phyloP scores from a whole-genome alignment of 2,329 filamentous ascomycete genomes.

The Pseudogymnoascus sp. region DNA sequence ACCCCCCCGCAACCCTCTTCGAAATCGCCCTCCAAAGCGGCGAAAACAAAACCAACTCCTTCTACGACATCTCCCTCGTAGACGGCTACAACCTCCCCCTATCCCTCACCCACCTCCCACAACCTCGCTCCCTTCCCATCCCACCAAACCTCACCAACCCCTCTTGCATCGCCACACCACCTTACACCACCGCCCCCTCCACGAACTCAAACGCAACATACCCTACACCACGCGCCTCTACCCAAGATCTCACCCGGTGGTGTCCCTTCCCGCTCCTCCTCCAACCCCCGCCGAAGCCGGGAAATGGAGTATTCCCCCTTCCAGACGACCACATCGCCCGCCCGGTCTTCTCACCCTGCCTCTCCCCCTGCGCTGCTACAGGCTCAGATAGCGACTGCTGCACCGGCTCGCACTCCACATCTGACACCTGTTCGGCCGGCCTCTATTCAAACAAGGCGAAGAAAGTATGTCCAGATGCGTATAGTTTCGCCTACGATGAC shows the following conservation, averaged over 20 bases:
- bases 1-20: slow-evolving; percentile 66
- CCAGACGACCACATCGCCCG: slow-evolving; percentile 66
- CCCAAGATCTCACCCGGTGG: slow-evolving; percentile 51
- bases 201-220: slow-evolving; percentile 57
- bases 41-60: slow-evolving; percentile 53
- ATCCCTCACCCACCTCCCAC: slow-evolving; percentile 53
- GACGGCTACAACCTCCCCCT: slow-evolving; percentile 78
- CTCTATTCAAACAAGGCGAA: slow-evolving; percentile 65
- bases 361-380: slow-evolving; percentile 66
- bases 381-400: slow-evolving; percentile 66
- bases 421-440: slow-evolving; percentile 57
- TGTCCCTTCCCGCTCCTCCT: slow-evolving; percentile 74
- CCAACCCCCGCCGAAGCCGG: slow-evolving; percentile 59
- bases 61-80: slow-evolving; percentile 79
- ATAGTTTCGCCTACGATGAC: slow-evolving; percentile 65
- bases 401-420: slow-evolving; percentile 58
- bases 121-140: slow-evolving; percentile 52
- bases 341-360: slow-evolving; percentile 69
- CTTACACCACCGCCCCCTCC: slow-evolving; percentile 42
- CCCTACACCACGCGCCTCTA: slow-evolving; percentile 57
- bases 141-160: slow-evolving; percentile 71
- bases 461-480: slow-evolving; percentile 72
- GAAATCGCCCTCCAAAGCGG: slow-evolving; percentile 73
- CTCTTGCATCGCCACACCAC: slow-evolving; percentile 64
- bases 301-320: slow-evolving; percentile 72